phyloP scores from a whole-genome alignment of 495 filamentous ascomycete genomes.

The Clavariopsis aquatica region DNA sequence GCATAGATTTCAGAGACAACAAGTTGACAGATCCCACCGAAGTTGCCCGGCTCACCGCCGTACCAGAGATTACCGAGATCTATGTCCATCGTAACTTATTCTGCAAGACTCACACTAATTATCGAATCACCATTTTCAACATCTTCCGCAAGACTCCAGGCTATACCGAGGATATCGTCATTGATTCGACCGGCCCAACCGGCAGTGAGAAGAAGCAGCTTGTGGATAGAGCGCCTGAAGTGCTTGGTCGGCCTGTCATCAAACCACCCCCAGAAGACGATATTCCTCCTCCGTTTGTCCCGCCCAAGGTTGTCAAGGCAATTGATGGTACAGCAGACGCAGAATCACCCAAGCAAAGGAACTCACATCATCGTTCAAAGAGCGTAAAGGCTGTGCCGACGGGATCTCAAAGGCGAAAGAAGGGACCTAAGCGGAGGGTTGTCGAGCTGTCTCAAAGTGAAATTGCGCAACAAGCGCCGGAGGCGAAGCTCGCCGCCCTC shows the following conservation, averaged over 20 bases:
- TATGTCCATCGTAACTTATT: slow-evolving; percentile 92
- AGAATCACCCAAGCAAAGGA: slow-evolving; percentile 5
- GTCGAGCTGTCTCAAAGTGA: slow-evolving; percentile 76
- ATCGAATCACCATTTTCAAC: slow-evolving; percentile 91
- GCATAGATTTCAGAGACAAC: slow-evolving; percentile 91
- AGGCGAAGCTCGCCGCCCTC: neutral
- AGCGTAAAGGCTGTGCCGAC: slow-evolving; percentile 42
- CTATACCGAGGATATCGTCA: slow-evolving; percentile 83
- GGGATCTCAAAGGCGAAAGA: slow-evolving; percentile 43
- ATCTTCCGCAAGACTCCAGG: slow-evolving; percentile 91
- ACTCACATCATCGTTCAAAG: slow-evolving; percentile 36
- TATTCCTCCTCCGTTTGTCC: slow-evolving; percentile 12
- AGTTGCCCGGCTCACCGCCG: slow-evolving; percentile 81
- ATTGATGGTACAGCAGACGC: slow-evolving; percentile 46
- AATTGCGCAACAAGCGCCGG: neutral
- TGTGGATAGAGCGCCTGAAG: slow-evolving; percentile 76
- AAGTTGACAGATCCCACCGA: slow-evolving; percentile 86
- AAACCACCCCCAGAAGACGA: slow-evolving; percentile 60
- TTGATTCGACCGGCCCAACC: slow-evolving; percentile 78
- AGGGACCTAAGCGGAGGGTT: slow-evolving; percentile 68
- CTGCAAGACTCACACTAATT: slow-evolving; percentile 78
- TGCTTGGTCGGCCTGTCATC: slow-evolving; percentile 71
- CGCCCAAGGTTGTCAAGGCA: slow-evolving; percentile 31
- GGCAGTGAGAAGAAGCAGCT: slow-evolving; percentile 82
- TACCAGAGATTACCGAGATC: slow-evolving; percentile 88